phyloP scores from a whole-genome alignment of 2,329 filamentous ascomycete species.

The Xylariaceae sp. region DNA sequence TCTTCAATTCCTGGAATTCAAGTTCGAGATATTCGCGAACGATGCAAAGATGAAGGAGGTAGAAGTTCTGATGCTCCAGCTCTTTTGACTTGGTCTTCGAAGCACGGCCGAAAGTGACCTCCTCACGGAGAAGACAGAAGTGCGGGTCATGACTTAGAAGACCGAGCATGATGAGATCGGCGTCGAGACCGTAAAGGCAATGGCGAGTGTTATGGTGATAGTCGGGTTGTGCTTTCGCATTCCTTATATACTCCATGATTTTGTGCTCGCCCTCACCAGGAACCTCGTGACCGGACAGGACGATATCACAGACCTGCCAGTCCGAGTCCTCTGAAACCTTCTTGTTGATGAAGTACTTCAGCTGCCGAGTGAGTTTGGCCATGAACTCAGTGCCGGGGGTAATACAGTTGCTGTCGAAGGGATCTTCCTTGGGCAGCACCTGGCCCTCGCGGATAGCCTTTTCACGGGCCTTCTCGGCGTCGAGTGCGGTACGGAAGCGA shows the following conservation, averaged over 20 bases:
- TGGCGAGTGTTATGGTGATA: conserved; percentile 94
- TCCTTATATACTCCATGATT: conserved; percentile 99
- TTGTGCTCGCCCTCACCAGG: conserved; percentile 98
- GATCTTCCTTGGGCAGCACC: conserved; percentile 88
- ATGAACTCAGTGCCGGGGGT: conserved; percentile 97
- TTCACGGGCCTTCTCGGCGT: conserved; percentile 82
- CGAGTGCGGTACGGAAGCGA: conserved; percentile 88
- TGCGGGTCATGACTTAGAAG: conserved; percentile 96
- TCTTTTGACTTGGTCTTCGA: conserved; percentile 89
- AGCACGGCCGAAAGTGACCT: conserved; percentile 92
- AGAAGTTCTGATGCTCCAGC: conserved; percentile 98
- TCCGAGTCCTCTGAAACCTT: conserved; percentile 95
- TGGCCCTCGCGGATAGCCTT: conserved; percentile 86
- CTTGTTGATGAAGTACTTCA: conserved; percentile 98
- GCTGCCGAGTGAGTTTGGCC: conserved; percentile 87
- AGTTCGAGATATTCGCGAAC: conserved; percentile 95
- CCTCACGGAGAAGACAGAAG: conserved; percentile 93
- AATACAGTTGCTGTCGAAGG: conserved; percentile 99
- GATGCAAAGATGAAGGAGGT: conserved; percentile 92
- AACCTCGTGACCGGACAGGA: conserved; percentile 94
- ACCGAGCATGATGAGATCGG: conserved; percentile 97
- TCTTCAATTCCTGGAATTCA: conserved; percentile 89
- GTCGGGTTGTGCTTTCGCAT: conserved; percentile 88
- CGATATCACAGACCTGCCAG: conserved; percentile 95
- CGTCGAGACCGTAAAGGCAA: conserved; percentile 94